Base-by-base conservation (phyloP, 805 yeast species). In the Suhomyces pyralidae region DNA sequence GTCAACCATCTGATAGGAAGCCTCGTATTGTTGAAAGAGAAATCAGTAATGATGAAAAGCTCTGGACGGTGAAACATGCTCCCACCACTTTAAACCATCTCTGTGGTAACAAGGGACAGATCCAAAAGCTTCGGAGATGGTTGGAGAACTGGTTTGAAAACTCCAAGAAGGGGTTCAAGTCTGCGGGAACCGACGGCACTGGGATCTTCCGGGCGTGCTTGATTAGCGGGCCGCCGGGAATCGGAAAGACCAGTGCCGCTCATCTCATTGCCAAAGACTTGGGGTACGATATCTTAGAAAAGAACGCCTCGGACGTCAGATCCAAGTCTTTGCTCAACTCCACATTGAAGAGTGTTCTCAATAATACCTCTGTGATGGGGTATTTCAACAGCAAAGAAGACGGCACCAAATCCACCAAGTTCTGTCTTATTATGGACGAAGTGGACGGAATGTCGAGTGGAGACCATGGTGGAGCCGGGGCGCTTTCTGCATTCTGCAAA, bases 401-500 rank as follows among this genome's bases (percentile, higher is more conserved):
- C 8, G 49, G 55, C 42, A 55, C 56, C 50, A 51, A 58, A 30
- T 61, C 61, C 22, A 78, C 80, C 49, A 84, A 81, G 55, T 84
- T 93, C 60, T 90, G 91, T 51, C 77, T 94, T 46, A 87, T 94
- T 57, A 91, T 94, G 98, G 99, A 94, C 71, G 99, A 94, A 73
- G 98, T 94, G 28, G 99, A 94, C 68, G 99, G 99, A 60, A 94
- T 94, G 98, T 90, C 97, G 40, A 91, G 96, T 64, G 99, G 99
- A 58, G 99, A 94, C 70, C 86, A 94, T 61, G 99, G 99, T 55
- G 99, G 99, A 57, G 97, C 94, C 25, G 97, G 97, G 22, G 96
- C 91, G 55, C 78, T 94, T 69, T 90, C 97, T 0, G 84, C 86
- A 40, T 86, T 90, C 60, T 92, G 97, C 65, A 80, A 86, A 43